Base-by-base conservation (phyloP, 2,329 filamentous ascomycete species). In the Eutypa lata region DNA sequence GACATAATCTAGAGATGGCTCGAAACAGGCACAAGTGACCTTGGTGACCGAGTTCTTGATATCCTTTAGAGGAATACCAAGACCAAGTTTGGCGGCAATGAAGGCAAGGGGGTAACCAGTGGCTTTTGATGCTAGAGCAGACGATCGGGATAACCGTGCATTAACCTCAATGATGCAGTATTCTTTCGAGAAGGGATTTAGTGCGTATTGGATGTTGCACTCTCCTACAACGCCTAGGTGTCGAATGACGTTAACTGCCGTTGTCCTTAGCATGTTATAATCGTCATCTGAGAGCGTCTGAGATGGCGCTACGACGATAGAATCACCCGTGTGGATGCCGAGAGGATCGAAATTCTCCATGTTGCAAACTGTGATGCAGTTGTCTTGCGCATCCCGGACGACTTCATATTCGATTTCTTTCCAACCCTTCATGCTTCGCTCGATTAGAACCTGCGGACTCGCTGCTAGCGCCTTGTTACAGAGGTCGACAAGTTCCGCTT, bases 81-180 rank as follows among this genome's bases (percentile, higher is more conserved):
- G 83, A 74, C 94, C 94, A 57, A 99, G 81, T 80, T 99, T 99
- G 47, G 94, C 94, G 35, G 94, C 94, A 63, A 97, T 94, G 68
- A 97, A 99, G 7, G 94, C 93, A 60, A 99, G 77, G 31, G 93
- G 93, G 69, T 97, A 99, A 37, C 94, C 93, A 8, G 93, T 99
- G 7, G 93, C 93, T 78, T 99, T 99, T 21, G 94, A 97, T 21
- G 93, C 93, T 58, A 99, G 79, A 16, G 94, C 93, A 11, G 93
- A 99, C 47, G 93, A 99, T 74, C 94, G 83, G 48, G 93, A 99
- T 54, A 99, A 78, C 81, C 93, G 88, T 47, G 93, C 94, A 67
- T 99, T 99, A 76, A 99, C 94, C 72, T 99, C 94, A 67, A 99
- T 99, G 61, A 99, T 97, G 79, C 94, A 97, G 77, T 97, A 99